Evolutionary conservation across 202 grass and related monocot species (phyloP).

Genomic region (Hordeum pubiflorum): DNA sequence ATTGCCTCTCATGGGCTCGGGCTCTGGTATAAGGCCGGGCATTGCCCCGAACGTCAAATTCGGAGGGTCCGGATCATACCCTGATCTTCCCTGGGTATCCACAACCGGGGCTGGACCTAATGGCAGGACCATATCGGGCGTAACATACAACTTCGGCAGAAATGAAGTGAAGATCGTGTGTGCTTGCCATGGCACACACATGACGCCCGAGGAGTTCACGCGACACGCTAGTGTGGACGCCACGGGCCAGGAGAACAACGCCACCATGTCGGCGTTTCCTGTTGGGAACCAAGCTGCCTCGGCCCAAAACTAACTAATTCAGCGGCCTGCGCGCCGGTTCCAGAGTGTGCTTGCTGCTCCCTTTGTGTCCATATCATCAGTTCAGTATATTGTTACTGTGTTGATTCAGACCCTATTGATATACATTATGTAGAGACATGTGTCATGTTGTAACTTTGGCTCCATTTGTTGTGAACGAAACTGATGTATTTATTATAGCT

Average conservation of each 20-base stretch:
- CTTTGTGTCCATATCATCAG: constrained; percentile 13
- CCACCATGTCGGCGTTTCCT: constrained; percentile 31
- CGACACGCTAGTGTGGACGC: constrained; percentile 64
- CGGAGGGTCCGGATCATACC: constrained; percentile 75
- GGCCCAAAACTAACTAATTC: constrained; percentile 66
- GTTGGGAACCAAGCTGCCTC: constrained; percentile 53
- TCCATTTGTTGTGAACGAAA: neutral
- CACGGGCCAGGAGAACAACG: constrained; percentile 39
- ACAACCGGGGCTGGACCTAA: constrained; percentile 55
- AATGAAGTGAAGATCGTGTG: constrained; percentile 82
- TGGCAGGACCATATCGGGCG: constrained; percentile 85
- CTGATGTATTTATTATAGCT: neutral
- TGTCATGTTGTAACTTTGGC: neutral
- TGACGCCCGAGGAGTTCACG: constrained; percentile 72
- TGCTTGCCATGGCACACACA: constrained; percentile 81
- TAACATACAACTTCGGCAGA: constrained; percentile 73
- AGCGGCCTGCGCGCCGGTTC: neutral
- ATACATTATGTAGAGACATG: neutral
- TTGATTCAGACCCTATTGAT: neutral
- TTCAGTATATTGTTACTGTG: neutral
- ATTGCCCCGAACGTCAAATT: constrained; percentile 70
- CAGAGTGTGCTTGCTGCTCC: neutral
- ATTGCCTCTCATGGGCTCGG: constrained; percentile 35
- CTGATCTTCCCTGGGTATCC: constrained; percentile 95
- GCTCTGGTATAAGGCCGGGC: constrained; percentile 62